Percentiles rank a stretch among this genome's conserved stretches.
Evolutionary conservation across 1,139 yeast genomes (phyloP).

Genomic region (Taiozyma sp.): DNA sequence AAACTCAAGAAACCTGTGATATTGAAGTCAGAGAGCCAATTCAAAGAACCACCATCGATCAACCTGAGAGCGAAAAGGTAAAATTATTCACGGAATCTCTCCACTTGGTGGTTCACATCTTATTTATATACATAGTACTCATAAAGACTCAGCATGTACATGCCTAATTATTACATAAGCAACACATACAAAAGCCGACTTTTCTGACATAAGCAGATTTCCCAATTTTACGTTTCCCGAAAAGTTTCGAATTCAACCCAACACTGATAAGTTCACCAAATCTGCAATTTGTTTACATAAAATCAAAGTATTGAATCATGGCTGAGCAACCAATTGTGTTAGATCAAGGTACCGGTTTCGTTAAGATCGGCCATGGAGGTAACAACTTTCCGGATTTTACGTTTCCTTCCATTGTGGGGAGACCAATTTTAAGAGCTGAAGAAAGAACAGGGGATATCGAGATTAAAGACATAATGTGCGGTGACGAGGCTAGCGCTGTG

Average conservation of each 20-base stretch:
- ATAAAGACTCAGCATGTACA: too few relatives aligned
- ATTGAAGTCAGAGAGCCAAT: constrained; percentile 23
- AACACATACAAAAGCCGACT: neutral
- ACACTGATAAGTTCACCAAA: neutral
- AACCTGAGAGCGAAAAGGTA: constrained; percentile 25
- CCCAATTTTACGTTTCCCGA: neutral
- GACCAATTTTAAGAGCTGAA: constrained; percentile 96
- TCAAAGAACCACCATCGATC: constrained; percentile 16
- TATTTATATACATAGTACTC: neutral
- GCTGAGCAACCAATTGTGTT: constrained; percentile 47
- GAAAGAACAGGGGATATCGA: constrained; percentile 75
- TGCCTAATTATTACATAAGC: neutral
- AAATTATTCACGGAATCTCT: neutral
- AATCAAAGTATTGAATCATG: constrained; percentile 8
- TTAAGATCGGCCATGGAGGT: constrained; percentile 93
- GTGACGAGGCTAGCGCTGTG: constrained; percentile 90
- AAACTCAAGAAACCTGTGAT: constrained; percentile 21
- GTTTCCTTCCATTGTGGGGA: constrained; percentile 97
- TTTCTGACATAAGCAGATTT: neutral
- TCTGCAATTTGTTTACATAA: constrained; percentile 1
- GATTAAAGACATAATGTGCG: constrained; percentile 94
- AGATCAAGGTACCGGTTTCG: constrained; percentile 99
- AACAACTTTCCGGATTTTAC: constrained; percentile 97
- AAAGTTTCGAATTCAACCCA: neutral
- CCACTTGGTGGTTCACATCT: neutral